Evolutionary conservation across 129 eudicot genomes (phyloP), one percentile per base, ranked within the genome.

Genomic region (Chrysanthemum makinoi): DNA sequence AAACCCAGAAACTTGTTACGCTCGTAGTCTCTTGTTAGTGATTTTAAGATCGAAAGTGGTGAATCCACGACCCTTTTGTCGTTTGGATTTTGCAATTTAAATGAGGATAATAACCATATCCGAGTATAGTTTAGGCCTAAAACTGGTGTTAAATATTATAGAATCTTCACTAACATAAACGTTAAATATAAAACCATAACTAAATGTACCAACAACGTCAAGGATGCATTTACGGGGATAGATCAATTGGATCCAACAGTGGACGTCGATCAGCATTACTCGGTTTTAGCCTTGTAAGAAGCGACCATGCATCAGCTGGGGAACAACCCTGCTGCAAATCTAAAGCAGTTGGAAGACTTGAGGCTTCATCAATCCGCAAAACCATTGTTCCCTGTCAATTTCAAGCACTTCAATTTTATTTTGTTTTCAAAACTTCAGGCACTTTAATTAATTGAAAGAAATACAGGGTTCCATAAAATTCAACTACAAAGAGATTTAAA

Each of bases 261-360:
- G 58, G 46, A 19, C 51, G 55, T 66, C 60, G 79, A 35, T 75
- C 76, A 77, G 81, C 68, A 65, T 28, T 28, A 68, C 75, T 20
- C 7, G 90, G 30, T 72, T 83, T 72, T 17, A 92, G 75, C 70
- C 97, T 87, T 66, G 62, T 72, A 65, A 94, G 84, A 72, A 94
- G 97, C 72, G 77, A 74, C 87, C 85, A 82, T 6, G 97, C 93
- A 81, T 94, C 93, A 44, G 96, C 80, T 52, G 54, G 52, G 17
- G 80, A 65, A 76, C 87, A 94, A 11, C 98, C 98, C 81, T 87
- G 82, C 51, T 74, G 74, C 93, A 89, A 82, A 82, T 84, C 89
- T 26, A 75, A 76, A 0, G 93, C 98, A 74, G 88, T 79, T 24
- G 98, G 98, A 49, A 86, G 59, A 44, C 80, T 67, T 10, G 80